Conservation (phyloP, 768 basidiomycete genomes). For the Tulasnella calospora region DNA sequence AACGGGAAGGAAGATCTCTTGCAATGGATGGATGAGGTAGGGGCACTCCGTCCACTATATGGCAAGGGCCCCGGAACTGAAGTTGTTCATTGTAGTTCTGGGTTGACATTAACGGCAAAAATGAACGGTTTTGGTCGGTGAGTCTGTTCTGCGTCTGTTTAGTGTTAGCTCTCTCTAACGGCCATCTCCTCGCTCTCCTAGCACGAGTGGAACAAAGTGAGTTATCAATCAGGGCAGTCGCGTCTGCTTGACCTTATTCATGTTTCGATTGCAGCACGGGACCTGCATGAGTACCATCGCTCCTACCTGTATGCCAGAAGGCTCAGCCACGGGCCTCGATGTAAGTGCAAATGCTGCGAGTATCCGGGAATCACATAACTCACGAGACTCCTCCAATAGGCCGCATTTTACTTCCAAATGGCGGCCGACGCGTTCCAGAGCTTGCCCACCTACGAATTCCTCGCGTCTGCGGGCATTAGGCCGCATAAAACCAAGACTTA, state of each 20-base stretch:
- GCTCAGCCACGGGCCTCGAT: not conserved
- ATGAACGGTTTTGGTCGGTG: slow-evolving; percentile 33
- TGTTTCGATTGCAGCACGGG: not conserved
- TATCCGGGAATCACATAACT: too few species aligned
- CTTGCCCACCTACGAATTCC: not conserved
- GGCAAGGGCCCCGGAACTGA: not conserved
- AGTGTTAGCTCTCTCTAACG: not conserved
- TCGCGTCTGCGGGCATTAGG: not conserved
- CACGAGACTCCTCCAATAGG: not conserved
- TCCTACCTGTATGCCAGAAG: not conserved
- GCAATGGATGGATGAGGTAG: slow-evolving; percentile 31
- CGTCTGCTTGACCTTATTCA: not conserved
- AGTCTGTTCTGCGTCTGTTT: not conserved
- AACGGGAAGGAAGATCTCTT: slow-evolving; percentile 28
- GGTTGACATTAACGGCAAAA: slow-evolving; percentile 30
- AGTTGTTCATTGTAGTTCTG: not conserved
- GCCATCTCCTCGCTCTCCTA: not conserved
- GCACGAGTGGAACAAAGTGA: slow-evolving; percentile 33
- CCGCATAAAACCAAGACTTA: not conserved
- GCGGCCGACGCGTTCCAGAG: not conserved
- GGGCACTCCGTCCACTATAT: not conserved
- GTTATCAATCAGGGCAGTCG: not conserved
- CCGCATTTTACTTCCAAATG: not conserved
- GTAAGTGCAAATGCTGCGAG: not conserved
- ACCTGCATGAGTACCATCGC: slow-evolving; percentile 16